Base-by-base conservation (phyloP, 805 yeast species). In the Candida chauliodis region DNA sequence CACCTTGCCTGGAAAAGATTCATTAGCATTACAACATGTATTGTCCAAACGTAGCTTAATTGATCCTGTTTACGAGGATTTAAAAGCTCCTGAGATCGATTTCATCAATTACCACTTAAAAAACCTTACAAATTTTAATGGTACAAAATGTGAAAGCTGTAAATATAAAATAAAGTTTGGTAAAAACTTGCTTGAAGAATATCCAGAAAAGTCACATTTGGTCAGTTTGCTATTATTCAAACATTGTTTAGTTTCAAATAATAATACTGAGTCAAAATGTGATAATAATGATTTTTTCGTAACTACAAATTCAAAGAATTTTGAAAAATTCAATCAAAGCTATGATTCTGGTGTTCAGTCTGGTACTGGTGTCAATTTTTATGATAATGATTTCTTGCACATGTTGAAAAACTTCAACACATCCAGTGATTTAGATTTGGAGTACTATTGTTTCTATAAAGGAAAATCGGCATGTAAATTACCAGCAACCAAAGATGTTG, bases 361-460 rank as follows among this genome's bases (percentile, higher is more conserved):
- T n/a, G 51, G 51, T 11, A 48, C 61, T 20, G 49, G 59, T 17
- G 49, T 66, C 28, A 54, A 60, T 43, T 59, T 66, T 37, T 59
- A 46, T 31, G 70, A 65, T 48, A 66, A 63, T 40, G 72, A 66
- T 37, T 66, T 63, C 45, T 46, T 63, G 34, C 63, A 63, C 33
- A 53, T 66, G 57, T 43, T 66, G 44, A 53, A 53, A 38, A 42
- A 55, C 38, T 61, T 66, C 54, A 65, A 66, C 41, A 44, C 52
- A 22, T 60, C 70, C 1, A 62, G 65, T 29, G 63, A 63, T 11
- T 51, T 58, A 15, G 66, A 65, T 35, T 51, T 66, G 31, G 58
- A 59, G 30, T 78, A 78, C 49, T 77, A 78, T 58, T 82, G 90
- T 55, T 71, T 76, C 56, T 66, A 58, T 41, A 62, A 65, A 34